Base-by-base conservation (phyloP, 2,329 filamentous ascomycete genomes). In the Neofusicoccum ribis region DNA sequence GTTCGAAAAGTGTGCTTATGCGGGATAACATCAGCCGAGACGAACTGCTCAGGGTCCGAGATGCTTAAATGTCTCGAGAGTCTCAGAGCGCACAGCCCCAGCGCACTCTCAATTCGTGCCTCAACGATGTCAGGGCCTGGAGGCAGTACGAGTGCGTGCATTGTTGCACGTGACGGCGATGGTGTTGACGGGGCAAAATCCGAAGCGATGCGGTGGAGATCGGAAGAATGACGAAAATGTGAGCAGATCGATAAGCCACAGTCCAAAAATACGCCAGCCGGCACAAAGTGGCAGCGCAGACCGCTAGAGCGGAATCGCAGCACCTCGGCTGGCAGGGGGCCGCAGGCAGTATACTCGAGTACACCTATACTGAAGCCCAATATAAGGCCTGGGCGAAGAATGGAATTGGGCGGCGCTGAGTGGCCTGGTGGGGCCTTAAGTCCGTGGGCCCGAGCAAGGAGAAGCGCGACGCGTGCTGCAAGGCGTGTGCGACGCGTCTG, bases 381-480 rank as follows among this genome's bases (percentile, higher is more conserved):
- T 44, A 60, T 60, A 60, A 47, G 31, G 41, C 27, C 27, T 17
- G 54, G n/a, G 39, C 52, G 27, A 46, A 47, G 43, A 60, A 60
- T 60, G 56, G 43, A 37, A 47, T 60, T 37, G 56, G 31, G n/a
- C n/a, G n/a, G 56, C 43, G 41, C 41, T 47, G 56, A 39, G 31
- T 60, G 56, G 56, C 8, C 39, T 47, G 43, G 56, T 47, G 56
- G 56, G 31, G 43, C 56, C 27, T 44, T 43, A 47, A 36, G 56
- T 60, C 23, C 54, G 54, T 34, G 54, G 44, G 54, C 54, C 15
- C 61, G 61, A 47, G 61, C 61, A 64, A 64, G 61, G 61, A 64
- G 61, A 51, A 37, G 50, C 61, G 51, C 61, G 61, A 64, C 61
- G 61, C 61, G 61, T 56, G 61, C 61, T 64, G 61, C 61, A 64